Evolutionary conservation across 1,284 basidiomycete species (phyloP).

Genomic region (Quambalaria eucalypti): DNA sequence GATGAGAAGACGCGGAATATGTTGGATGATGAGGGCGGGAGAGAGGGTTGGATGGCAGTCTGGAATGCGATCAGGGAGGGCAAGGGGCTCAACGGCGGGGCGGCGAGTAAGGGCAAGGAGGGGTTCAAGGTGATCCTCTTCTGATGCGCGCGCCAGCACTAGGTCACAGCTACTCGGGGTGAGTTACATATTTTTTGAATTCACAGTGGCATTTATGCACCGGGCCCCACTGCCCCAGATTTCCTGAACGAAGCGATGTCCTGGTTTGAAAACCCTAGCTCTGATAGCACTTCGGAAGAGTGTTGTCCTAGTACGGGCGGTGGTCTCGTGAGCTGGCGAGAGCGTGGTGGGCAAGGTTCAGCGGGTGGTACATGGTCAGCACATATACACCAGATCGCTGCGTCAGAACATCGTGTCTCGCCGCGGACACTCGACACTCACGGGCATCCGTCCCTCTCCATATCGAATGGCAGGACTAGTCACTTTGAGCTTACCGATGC

Average conservation of each 20-base stretch:
- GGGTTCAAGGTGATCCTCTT: background rate
- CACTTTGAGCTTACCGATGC: constrained; percentile 73
- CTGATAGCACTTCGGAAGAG: constrained; percentile 50
- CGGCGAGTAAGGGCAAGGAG: background rate
- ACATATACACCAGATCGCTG: background rate
- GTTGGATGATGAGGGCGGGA: background rate
- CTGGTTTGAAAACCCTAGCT: constrained; percentile 60
- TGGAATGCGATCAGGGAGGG: background rate
- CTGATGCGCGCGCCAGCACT: too few relatives aligned
- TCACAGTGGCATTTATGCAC: too few relatives aligned
- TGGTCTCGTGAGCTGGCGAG: constrained; percentile 19
- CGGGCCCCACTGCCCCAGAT: constrained; percentile 22
- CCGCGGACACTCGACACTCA: constrained; percentile 21
- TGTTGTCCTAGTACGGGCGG: constrained; percentile 48
- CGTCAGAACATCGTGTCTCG: background rate
- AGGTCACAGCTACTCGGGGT: too few relatives aligned
- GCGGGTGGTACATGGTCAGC: background rate
- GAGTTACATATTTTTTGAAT: too few relatives aligned
- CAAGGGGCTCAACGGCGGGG: background rate
- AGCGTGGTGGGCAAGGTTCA: too few relatives aligned
- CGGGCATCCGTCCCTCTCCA: constrained; percentile 61
- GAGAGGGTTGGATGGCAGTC: background rate
- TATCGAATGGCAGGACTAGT: constrained; percentile 78
- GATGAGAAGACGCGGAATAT: background rate
- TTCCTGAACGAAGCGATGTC: constrained; percentile 55